Base-by-base conservation (phyloP, 164 flowering plant genomes). In the Saururus chinensis region DNA sequence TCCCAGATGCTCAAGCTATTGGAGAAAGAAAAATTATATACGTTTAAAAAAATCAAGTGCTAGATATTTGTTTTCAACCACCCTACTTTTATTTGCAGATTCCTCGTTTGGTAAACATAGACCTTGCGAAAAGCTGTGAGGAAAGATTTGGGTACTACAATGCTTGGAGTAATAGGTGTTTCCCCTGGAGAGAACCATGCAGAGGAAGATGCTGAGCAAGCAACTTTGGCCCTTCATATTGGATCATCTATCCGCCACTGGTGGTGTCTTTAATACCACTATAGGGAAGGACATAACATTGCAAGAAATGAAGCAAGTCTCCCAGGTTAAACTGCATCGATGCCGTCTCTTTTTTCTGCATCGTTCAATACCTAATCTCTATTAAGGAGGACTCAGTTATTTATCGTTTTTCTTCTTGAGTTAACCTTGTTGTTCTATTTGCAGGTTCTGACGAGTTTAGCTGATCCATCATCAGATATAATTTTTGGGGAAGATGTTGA, bases 61-160 rank as follows among this genome's bases (percentile, higher is more conserved):
- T 42, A 4, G 49, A 10, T 10, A 1, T 42, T 10, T 14, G 17
- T 42, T 10, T 42, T 42, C 49, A 42, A 14, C 1, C 9, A 42
- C 5, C 9, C 17, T 42, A 14, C 1, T 10, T 10, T 10, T 10
- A 10, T 57, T 56, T 80, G 78, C 84, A 95, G 99, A 91, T 91
- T 64, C 99, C 99, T 56, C 97, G 99, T 67, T 76, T 95, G 62
- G 99, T 95, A 45, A 95, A 95, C 79, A 96, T 95, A 69, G 99
- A 95, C 74, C 91, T 95, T 76, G 99, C 97, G n/a, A 96, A 89
- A 86, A 75, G 99, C 97, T 60, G 92, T 95, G 59, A 95, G 91
- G 99, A 91, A 87, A 71, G 85, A 95, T 71, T 95, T 97, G 40
- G 99, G 99, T 59, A 95, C 99, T 64, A 96, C 97, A 65, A 95